phyloP scores from a whole-genome alignment of 1,284 basidiomycete genomes.

The Serendipita sp. region DNA sequence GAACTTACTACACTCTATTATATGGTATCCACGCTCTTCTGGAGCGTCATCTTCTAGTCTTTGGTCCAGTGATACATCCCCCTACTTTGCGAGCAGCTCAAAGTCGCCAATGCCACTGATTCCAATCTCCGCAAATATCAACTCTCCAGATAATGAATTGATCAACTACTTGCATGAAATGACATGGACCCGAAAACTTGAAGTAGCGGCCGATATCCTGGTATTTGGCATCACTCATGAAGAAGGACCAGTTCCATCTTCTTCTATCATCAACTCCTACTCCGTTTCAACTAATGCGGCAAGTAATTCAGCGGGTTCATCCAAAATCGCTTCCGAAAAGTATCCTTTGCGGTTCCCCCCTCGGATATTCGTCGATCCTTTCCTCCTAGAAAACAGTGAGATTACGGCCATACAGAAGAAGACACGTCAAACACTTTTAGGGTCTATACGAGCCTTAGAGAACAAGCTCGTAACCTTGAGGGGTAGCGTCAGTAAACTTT shows the following conservation, averaged over 20 bases:
- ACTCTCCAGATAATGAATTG: background rate
- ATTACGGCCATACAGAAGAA: constrained; percentile 31
- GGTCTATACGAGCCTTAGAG: constrained; percentile 30
- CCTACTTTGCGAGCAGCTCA: background rate
- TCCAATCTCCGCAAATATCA: constrained; percentile 1
- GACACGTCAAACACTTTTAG: constrained; percentile 35
- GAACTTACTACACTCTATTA: background rate
- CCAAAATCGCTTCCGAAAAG: background rate
- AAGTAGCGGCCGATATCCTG: background rate
- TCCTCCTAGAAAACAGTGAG: constrained; percentile 41
- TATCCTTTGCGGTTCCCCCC: constrained; percentile 43
- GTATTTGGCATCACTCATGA: background rate
- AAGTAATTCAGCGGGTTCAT: background rate
- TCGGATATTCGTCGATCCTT: constrained; percentile 54
- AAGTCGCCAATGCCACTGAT: background rate
- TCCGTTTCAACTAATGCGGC: background rate
- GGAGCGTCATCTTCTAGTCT: background rate
- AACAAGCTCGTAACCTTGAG: constrained; percentile 31
- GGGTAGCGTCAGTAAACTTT: constrained; percentile 24
- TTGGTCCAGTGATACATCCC: background rate
- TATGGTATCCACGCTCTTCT: background rate
- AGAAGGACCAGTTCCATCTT: background rate
- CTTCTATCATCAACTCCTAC: background rate
- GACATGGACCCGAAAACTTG: constrained; percentile 4
- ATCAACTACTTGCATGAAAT: background rate